Evolutionary conservation across 73 alveolate genomes (phyloP).

Genomic region (Urostyla sp.): DNA sequence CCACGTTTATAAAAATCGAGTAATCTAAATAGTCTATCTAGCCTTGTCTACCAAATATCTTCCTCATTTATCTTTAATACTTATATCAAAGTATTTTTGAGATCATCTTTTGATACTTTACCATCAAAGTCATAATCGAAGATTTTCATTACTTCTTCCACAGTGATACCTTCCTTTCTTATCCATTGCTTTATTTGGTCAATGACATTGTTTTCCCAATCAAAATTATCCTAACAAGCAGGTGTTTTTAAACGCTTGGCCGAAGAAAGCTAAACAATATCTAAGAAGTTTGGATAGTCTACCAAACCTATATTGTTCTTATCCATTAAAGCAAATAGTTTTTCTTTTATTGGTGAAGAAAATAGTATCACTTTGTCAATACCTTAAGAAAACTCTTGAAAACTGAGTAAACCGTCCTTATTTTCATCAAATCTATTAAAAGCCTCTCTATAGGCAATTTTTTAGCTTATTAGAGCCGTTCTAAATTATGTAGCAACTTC

Average conservation of each 20-base stretch:
- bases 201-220: slow-evolving; percentile 87
- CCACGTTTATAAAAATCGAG: slow-evolving; percentile 84
- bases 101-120: slow-evolving; percentile 72
- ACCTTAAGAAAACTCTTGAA: slow-evolving; percentile 79
- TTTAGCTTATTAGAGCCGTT: slow-evolving; percentile 50
- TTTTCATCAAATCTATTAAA: slow-evolving; percentile 68
- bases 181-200: slow-evolving; percentile 83
- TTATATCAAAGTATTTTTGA: slow-evolving; percentile 70
- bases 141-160: slow-evolving; percentile 85
- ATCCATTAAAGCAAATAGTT: slow-evolving; percentile 90
- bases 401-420: slow-evolving; percentile 80
- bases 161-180: slow-evolving; percentile 67
- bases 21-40: slow-evolving; percentile 86
- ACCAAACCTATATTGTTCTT: slow-evolving; percentile 80
- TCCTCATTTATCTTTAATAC: slow-evolving; percentile 71
- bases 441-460: slow-evolving; percentile 64
- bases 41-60: slow-evolving; percentile 69
- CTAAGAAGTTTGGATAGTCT: slow-evolving; percentile 78
- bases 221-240: slow-evolving; percentile 78
- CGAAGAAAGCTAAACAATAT: slow-evolving; percentile 62
- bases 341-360: slow-evolving; percentile 84
- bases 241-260: slow-evolving; percentile 35
- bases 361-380: slow-evolving; percentile 68
- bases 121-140: slow-evolving; percentile 93
- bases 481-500: slow-evolving; percentile 60